Percentiles rank a stretch among this genome's conserved stretches.
phyloP scores from a whole-genome alignment of 2,329 filamentous ascomycete genomes.

The Botrytis deweyae region DNA sequence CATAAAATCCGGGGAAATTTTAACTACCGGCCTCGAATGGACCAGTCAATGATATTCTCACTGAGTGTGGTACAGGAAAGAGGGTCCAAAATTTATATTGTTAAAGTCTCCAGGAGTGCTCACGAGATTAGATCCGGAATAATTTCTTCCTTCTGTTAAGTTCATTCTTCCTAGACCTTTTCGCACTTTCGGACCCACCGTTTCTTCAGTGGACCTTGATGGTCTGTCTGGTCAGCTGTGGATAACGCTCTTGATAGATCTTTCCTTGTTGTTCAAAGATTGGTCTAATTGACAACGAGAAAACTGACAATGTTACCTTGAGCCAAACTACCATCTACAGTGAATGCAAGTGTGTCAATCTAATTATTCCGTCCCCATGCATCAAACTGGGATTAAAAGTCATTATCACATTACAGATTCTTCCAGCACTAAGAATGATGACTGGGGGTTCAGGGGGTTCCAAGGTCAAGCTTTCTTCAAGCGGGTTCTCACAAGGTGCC shows the following conservation, averaged over 20 bases:
- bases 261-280: not conserved
- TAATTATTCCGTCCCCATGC: not conserved
- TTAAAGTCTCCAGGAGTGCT: not conserved
- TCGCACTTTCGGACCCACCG: not conserved
- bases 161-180: not conserved
- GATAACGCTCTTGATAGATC: not conserved
- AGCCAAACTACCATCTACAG: not conserved
- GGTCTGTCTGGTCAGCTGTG: not conserved
- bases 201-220: not conserved
- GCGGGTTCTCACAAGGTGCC: not conserved
- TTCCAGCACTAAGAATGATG: conserved; percentile 16
- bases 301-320: not conserved
- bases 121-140: conserved; percentile 4
- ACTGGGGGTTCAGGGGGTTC: not conserved
- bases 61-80: not conserved
- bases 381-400: not conserved
- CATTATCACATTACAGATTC: not conserved
- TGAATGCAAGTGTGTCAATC: not conserved
- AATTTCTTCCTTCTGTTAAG: not conserved
- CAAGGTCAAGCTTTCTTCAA: not conserved
- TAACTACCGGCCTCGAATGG: not conserved
- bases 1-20: conserved; percentile 13
- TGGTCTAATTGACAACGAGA: not conserved
- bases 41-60: not conserved
- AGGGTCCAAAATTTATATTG: not conserved